These are phyloP conservation scores for Leccinum uliginosum DNA, from an alignment of 768 basidiomycete species.

Conservation along the genomic window DNA sequence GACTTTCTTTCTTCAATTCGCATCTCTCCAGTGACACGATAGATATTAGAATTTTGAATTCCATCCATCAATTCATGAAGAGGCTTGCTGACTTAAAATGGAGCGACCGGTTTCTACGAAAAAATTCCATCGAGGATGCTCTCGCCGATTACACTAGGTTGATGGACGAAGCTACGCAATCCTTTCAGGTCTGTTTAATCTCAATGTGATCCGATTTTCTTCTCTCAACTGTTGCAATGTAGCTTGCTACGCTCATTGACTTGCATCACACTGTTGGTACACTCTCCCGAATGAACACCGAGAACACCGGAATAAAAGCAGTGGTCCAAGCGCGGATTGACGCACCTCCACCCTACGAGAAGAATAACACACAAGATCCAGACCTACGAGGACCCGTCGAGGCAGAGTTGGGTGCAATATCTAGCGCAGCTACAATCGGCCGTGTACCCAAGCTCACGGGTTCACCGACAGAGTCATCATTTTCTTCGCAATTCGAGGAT, in stretches of 20 bases:
- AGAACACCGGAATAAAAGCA: neutral
- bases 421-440: neutral
- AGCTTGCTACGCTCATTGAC: constrained; percentile 46
- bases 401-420: neutral
- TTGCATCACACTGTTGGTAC: constrained; percentile 39
- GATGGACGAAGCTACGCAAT: constrained; percentile 42
- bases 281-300: constrained; percentile 7
- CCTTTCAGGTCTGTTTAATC: constrained; percentile 38
- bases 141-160: constrained; percentile 30
- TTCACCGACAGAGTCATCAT: neutral
- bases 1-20: neutral
- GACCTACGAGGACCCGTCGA: neutral
- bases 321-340: neutral
- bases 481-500: constrained; percentile 1
- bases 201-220: neutral
- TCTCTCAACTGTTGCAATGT: neutral
- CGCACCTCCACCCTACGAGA: constrained; percentile 21
- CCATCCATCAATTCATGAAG: constrained; percentile 39
- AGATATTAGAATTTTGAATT: constrained; percentile 33
- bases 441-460: neutral
- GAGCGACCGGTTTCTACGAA: constrained; percentile 38
- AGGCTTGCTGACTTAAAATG: constrained; percentile 37
- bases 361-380: neutral
- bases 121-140: constrained; percentile 37
- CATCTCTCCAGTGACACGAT: neutral